A percentile compares a stretch with the other conserved stretches of the same genome.
These are phyloP conservation scores for Exophiala sp. DNA, from an alignment of 2,329 filamentous ascomycete species.

Conservation along the genomic window DNA sequence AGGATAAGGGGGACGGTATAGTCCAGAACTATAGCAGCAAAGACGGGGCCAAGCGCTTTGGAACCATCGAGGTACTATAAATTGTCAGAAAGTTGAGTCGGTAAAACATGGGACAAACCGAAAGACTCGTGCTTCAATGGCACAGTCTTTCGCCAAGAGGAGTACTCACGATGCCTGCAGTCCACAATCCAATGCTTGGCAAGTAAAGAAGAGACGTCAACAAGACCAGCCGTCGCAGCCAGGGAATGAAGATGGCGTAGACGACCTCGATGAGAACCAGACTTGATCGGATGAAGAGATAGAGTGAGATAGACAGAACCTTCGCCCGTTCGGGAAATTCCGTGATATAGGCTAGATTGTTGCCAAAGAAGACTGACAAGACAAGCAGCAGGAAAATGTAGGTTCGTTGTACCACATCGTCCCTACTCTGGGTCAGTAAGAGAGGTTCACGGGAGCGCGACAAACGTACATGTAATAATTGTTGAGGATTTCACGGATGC, in stretches of 20 bases:
- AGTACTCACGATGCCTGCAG: constrained; percentile 42
- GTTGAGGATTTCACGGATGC: constrained; percentile 52
- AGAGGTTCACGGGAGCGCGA: too few species aligned
- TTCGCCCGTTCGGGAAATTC: constrained; percentile 40
- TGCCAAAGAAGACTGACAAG: constrained; percentile 47
- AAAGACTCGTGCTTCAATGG: too few species aligned
- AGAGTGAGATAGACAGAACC: constrained; percentile 42
- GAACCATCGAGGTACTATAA: constrained; percentile 35
- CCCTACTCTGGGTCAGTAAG: constrained; percentile 15
- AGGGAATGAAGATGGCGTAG: constrained; percentile 36
- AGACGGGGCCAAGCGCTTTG: constrained; percentile 43
- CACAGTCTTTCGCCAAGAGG: too few species aligned
- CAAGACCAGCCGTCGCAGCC: constrained; percentile 41
- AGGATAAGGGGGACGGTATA: constrained; percentile 44
- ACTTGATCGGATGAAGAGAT: constrained; percentile 47
- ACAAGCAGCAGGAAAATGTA: constrained; percentile 51
- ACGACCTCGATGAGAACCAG: constrained; percentile 33
- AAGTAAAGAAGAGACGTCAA: constrained; percentile 42
- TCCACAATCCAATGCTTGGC: constrained; percentile 43
- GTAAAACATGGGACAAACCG: too few species aligned
- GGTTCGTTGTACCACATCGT: constrained; percentile 47
- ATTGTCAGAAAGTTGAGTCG: too few species aligned
- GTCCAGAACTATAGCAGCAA: constrained; percentile 44
- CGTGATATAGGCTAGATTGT: constrained; percentile 45
- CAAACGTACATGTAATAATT: constrained; percentile 44